Conservation (phyloP, 257 asterid genomes). For the Fraxinus pennsylvanica region DNA sequence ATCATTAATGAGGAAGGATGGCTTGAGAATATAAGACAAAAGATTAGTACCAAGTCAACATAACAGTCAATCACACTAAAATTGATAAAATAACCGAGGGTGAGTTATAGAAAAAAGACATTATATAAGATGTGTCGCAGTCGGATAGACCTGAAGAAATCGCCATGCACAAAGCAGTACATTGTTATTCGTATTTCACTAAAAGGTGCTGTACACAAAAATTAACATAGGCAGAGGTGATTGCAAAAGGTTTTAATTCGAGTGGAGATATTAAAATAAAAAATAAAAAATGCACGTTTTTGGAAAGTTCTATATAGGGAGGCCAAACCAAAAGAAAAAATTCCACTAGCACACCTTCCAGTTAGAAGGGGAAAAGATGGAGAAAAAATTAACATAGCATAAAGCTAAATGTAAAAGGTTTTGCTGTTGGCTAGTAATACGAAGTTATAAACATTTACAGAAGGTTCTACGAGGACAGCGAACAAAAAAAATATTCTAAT, state of each 20-base stretch:
- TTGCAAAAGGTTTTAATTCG: background rate
- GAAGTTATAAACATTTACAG: background rate
- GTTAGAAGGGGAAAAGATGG: background rate
- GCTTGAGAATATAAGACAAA: background rate
- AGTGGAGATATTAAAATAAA: background rate
- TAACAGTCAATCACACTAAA: background rate
- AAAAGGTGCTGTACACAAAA: background rate
- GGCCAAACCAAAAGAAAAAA: background rate
- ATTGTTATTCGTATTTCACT: background rate
- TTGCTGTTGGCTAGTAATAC: background rate
- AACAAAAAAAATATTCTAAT: background rate
- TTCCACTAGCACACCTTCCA: background rate
- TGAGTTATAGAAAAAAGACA: background rate
- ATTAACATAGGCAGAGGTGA: background rate
- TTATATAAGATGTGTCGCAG: background rate
- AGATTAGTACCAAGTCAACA: background rate
- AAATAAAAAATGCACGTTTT: background rate
- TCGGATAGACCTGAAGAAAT: background rate
- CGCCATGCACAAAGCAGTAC: background rate
- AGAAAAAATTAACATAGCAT: background rate
- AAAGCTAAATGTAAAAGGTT: background rate
- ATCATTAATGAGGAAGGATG: background rate
- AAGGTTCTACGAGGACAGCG: background rate
- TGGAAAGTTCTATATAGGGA: background rate
- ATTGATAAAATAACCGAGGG: background rate